phyloP scores from a whole-genome alignment of 2,329 filamentous ascomycete genomes.

The Phaeosphaeria sp. region DNA sequence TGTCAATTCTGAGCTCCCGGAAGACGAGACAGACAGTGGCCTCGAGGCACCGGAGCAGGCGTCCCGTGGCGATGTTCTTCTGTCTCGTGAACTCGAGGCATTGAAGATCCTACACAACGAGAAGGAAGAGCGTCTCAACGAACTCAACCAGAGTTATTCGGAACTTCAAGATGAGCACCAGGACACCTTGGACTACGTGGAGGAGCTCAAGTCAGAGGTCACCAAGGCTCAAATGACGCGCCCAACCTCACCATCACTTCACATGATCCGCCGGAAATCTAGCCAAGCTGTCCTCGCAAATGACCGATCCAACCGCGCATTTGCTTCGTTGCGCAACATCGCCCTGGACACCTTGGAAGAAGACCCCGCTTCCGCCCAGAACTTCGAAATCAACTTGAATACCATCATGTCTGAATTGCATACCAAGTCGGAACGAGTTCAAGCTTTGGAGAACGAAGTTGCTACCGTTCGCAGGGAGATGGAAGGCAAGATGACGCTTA shows the following conservation, averaged over 20 bases:
- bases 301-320: constrained; percentile 89
- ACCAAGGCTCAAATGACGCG: constrained; percentile 73
- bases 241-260: constrained; percentile 69
- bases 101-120: constrained; percentile 75
- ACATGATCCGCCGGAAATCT: constrained; percentile 91
- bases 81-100: constrained; percentile 69
- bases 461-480: constrained; percentile 89
- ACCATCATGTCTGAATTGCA: constrained; percentile 93
- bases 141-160: constrained; percentile 80
- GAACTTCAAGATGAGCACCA: constrained; percentile 83
- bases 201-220: constrained; percentile 87
- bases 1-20: constrained; percentile 41
- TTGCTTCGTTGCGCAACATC: constrained; percentile 87
- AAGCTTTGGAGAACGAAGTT: constrained; percentile 86
- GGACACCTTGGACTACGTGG: constrained; percentile 82
- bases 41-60: constrained; percentile 59
- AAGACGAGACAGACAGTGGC: constrained; percentile 60
- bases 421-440: constrained; percentile 83
- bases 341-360: constrained; percentile 84
- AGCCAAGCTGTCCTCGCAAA: constrained; percentile 87
- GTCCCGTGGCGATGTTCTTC: constrained; percentile 14
- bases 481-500: constrained; percentile 95
- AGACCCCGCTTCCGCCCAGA: constrained; percentile 84
- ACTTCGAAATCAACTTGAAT: constrained; percentile 90
- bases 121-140: constrained; percentile 76